A percentile compares a stretch with the other conserved stretches of the same genome.
Evolutionary conservation across 2,329 filamentous ascomycete genomes (phyloP).

Genomic region (Mycocentrospora acerina): DNA sequence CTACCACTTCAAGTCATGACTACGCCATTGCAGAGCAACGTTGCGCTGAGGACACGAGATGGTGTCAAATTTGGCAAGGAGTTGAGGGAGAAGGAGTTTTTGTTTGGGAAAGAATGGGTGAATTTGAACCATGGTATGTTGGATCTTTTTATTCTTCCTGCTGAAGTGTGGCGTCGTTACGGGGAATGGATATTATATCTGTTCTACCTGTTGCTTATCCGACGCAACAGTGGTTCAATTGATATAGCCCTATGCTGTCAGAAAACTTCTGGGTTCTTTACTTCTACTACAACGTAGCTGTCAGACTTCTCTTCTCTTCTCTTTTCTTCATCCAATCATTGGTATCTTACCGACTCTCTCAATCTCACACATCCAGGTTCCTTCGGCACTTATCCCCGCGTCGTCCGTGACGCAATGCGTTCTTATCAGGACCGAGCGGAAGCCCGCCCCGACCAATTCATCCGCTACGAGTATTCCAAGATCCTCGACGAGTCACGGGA

Average conservation of each 20-base stretch:
- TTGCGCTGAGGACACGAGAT: conserved; percentile 20
- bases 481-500: conserved; percentile 65
- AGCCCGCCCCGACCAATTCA: conserved; percentile 71
- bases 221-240: too few species aligned
- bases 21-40: too few species aligned
- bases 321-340: not conserved
- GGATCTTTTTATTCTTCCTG: not conserved
- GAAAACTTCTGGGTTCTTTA: too few species aligned
- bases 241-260: too few species aligned
- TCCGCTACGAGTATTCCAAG: conserved; percentile 66
- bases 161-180: too few species aligned
- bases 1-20: not conserved
- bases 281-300: too few species aligned
- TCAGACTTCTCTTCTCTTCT: too few species aligned
- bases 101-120: conserved; percentile 66
- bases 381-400: conserved; percentile 72
- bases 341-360: not conserved
- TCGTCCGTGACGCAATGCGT: conserved; percentile 61
- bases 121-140: conserved; percentile 76
- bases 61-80: conserved; percentile 51
- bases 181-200: too few species aligned
- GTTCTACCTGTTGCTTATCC: too few species aligned
- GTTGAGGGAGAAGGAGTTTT: conserved; percentile 63
- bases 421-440: conserved; percentile 69
- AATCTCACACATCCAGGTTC: conserved; percentile 56